phyloP scores from a whole-genome alignment of 2,329 filamentous ascomycete genomes.

The Fusarium tuaranense region DNA sequence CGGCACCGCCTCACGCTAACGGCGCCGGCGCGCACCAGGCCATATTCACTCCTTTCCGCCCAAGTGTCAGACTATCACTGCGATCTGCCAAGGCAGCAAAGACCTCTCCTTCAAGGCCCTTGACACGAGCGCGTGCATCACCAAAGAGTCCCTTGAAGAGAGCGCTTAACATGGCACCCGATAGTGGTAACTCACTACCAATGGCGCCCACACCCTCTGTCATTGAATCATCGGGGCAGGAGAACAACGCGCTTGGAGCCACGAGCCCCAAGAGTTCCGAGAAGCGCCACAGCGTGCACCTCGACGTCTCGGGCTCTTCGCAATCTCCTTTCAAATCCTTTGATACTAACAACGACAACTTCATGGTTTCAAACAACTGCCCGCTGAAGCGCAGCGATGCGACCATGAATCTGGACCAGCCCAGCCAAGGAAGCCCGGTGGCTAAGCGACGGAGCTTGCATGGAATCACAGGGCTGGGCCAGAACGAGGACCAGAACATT shows the following conservation, averaged over 20 bases:
- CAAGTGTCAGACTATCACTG: constrained; percentile 74
- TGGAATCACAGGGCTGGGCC: constrained; percentile 72
- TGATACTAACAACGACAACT: constrained; percentile 55
- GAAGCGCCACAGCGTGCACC: constrained; percentile 67
- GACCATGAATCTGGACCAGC: constrained; percentile 86
- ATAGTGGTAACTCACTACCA: constrained; percentile 75
- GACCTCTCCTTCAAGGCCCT: constrained; percentile 64
- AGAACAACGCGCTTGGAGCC: constrained; percentile 55
- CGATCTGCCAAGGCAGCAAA: constrained; percentile 72
- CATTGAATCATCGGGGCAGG: constrained; percentile 55
- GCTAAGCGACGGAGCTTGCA: constrained; percentile 92
- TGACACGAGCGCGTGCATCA: constrained; percentile 75
- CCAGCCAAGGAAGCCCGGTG: constrained; percentile 83
- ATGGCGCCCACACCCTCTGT: constrained; percentile 55
- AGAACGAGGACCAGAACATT: constrained; percentile 74
- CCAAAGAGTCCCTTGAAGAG: constrained; percentile 86
- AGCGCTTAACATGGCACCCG: constrained; percentile 76
- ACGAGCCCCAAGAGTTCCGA: constrained; percentile 54
- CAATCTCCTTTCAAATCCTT: constrained; percentile 64
- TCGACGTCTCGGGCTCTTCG: constrained; percentile 67
- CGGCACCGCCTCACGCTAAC: constrained; percentile 50
- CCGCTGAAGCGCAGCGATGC: constrained; percentile 93
- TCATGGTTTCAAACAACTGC: constrained; percentile 66
- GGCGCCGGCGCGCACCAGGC: constrained; percentile 54
- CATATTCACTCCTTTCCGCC: constrained; percentile 73